These are phyloP conservation scores for Fusarium burgessii DNA, from an alignment of 2,329 filamentous ascomycete genomes.

Conservation along the genomic window DNA sequence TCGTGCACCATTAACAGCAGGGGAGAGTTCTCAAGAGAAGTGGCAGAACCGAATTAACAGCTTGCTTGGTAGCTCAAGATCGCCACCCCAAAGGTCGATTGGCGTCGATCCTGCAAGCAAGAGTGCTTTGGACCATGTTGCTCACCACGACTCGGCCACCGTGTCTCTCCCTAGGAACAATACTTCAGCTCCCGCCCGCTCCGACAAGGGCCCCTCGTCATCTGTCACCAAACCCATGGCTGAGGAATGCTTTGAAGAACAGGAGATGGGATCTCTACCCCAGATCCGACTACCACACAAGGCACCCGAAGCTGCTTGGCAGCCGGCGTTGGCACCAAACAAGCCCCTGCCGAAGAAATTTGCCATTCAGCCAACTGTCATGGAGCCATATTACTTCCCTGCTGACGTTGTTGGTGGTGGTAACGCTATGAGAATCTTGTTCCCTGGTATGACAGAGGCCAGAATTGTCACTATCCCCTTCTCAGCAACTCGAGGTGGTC, in stretches of 20 bases:
- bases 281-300: constrained; percentile 74
- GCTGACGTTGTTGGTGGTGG: constrained; percentile 51
- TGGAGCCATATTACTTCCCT: constrained; percentile 52
- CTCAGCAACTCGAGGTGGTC: constrained; percentile 49
- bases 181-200: constrained; percentile 34
- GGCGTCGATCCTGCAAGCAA: constrained; percentile 77
- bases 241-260: constrained; percentile 84
- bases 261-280: constrained; percentile 83
- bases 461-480: constrained; percentile 56
- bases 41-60: constrained; percentile 91
- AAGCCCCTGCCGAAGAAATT: constrained; percentile 68
- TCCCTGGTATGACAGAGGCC: constrained; percentile 57
- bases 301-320: constrained; percentile 73
- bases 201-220: constrained; percentile 57
- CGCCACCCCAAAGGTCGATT: constrained; percentile 67
- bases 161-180: constrained; percentile 71
- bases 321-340: constrained; percentile 64
- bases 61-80: constrained; percentile 77
- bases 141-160: constrained; percentile 66
- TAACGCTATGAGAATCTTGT: constrained; percentile 54
- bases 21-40: constrained; percentile 57
- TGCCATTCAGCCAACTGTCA: constrained; percentile 54
- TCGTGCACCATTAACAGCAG: constrained; percentile 40
- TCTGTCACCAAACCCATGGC: constrained; percentile 75
- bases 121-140: constrained; percentile 70